Percentiles rank a stretch among this genome's conserved stretches.
Conservation (phyloP, 768 basidiomycete genomes). For the Mycena floridula region DNA sequence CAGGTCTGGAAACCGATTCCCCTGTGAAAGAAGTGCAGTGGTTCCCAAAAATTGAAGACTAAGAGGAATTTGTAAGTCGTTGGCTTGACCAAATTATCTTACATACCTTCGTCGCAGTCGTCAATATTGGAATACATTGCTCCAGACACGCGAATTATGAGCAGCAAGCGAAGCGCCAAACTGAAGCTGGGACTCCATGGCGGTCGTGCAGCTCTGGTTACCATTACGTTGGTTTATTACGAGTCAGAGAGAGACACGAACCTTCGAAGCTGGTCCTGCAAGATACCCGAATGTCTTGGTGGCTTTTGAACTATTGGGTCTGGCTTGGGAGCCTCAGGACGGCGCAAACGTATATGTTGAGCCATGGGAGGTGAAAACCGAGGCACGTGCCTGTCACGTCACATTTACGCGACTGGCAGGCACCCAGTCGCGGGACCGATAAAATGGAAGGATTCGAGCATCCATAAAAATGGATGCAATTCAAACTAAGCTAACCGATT, state of each 20-base stretch:
- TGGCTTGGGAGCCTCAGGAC: constrained; percentile 28
- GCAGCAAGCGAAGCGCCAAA: constrained; percentile 74
- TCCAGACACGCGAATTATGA: constrained; percentile 71
- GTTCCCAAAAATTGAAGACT: constrained; percentile 99
- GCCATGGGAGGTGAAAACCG: no score
- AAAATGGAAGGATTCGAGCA: no score
- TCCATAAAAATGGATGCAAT: no score
- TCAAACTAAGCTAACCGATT: no score
- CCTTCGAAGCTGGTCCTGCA: constrained; percentile 80
- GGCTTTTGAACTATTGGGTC: constrained; percentile 18
- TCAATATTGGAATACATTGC: constrained; percentile 96
- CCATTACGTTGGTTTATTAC: constrained; percentile 6
- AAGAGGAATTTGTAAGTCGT: constrained; percentile 2
- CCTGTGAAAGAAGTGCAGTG: constrained; percentile 83
- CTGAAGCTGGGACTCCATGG: constrained; percentile 87
- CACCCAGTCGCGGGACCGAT: no score
- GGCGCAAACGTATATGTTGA: constrained; percentile 46
- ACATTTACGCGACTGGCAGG: no score
- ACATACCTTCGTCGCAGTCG: constrained; percentile 93
- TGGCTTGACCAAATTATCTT: not conserved
- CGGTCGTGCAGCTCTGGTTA: constrained; percentile 52
- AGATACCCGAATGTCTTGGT: constrained; percentile 53
- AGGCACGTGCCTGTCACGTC: no score
- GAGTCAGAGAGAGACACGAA: constrained; percentile 17
- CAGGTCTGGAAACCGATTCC: constrained; percentile 96